A percentile compares a stretch with the other conserved stretches of the same genome.
Evolutionary conservation across 2,329 filamentous ascomycete genomes (phyloP).

Genomic region (Hypomyces perniciosus): DNA sequence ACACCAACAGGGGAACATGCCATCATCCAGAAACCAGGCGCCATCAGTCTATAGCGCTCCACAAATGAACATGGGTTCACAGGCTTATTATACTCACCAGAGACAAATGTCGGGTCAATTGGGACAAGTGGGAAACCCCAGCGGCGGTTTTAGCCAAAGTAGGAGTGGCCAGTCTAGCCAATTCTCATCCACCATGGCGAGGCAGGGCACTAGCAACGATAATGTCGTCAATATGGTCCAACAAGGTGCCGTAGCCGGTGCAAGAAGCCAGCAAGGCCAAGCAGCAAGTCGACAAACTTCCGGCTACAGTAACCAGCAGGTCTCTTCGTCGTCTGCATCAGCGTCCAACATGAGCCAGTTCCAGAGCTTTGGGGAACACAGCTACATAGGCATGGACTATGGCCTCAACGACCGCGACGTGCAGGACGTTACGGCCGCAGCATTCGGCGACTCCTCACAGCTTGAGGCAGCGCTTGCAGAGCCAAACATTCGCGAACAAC

Average conservation of each 20-base stretch:
- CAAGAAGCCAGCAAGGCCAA: conserved; percentile 12
- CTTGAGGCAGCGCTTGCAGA: conserved; percentile 19
- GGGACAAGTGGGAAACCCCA: conserved; percentile 8
- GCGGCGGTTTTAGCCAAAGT: conserved; percentile 11
- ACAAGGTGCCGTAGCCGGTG: conserved; percentile 6
- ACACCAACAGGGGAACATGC: conserved; percentile 14
- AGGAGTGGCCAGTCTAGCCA: conserved; percentile 11
- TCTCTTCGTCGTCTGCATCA: conserved; percentile 12
- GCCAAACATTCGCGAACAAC: conserved; percentile 17
- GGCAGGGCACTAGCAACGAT: conserved; percentile 11
- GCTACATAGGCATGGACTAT: conserved; percentile 23
- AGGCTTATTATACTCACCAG: conserved; percentile 14
- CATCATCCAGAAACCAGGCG: conserved; percentile 10
- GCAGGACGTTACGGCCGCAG: conserved; percentile 14
- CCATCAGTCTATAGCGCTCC: conserved; percentile 6
- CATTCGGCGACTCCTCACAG: conserved; percentile 17
- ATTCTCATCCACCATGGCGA: conserved; percentile 16
- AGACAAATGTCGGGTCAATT: conserved; percentile 17
- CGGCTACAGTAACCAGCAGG: conserved; percentile 13
- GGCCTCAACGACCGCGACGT: conserved; percentile 17
- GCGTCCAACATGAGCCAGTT: conserved; percentile 15
- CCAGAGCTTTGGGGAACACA: conserved; percentile 17
- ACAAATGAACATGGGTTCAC: conserved; percentile 7
- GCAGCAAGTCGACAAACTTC: conserved; percentile 11
- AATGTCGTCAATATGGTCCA: conserved; percentile 5